Evolutionary conservation across 768 basidiomycete species (phyloP).

Genomic region (Hericium erinaceus): DNA sequence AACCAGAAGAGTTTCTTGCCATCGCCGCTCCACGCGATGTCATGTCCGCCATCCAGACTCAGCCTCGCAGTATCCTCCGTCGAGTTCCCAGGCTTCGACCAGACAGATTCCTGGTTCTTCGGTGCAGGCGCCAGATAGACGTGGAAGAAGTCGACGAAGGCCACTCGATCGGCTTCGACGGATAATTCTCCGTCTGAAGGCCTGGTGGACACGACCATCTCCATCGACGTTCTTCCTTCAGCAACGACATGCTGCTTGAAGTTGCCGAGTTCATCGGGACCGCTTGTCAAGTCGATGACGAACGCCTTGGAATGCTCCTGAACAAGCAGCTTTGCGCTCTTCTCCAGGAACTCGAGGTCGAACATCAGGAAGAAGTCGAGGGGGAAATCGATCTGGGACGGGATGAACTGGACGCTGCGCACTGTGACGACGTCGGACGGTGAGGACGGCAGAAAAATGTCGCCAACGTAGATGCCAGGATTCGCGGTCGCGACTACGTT

Average conservation of each 20-base stretch:
- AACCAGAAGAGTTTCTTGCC: conserved; percentile 67
- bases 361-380: background rate
- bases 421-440: background rate
- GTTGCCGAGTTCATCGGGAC: background rate
- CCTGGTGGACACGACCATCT: background rate
- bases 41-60: conserved; percentile 69
- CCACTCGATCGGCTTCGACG: background rate
- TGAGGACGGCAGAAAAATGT: background rate
- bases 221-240: background rate
- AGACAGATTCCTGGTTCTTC: background rate
- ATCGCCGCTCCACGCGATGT: conserved; percentile 52
- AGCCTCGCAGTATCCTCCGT: conserved; percentile 37
- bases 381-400: background rate
- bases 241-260: background rate
- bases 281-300: background rate
- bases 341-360: background rate
- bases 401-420: background rate
- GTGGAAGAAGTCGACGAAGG: background rate
- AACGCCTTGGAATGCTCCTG: background rate
- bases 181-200: background rate
- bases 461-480: background rate
- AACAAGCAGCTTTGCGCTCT: background rate
- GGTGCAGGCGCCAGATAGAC: background rate
- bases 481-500: background rate
- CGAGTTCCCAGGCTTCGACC: background rate